Evolutionary conservation across 352 stramenopile species (phyloP).

Genomic region (Globisporangium viniferum): DNA sequence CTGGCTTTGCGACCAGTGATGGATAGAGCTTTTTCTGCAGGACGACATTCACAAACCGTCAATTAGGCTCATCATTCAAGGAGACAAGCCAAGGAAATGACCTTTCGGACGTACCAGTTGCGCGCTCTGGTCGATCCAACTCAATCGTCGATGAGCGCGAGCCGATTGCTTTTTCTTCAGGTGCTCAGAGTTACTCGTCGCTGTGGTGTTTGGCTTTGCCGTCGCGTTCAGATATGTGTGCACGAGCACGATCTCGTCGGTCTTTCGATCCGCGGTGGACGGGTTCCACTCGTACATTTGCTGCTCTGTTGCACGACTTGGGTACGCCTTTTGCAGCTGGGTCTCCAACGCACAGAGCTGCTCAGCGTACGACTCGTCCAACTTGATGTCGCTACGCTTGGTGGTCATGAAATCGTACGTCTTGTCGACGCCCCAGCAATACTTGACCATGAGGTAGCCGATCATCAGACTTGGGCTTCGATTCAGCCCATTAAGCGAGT

Average conservation of each 20-base stretch:
- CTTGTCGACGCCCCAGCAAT: constrained; percentile 92
- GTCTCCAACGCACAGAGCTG: constrained; percentile 66
- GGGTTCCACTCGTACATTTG: constrained; percentile 75
- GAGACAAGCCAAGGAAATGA: not conserved
- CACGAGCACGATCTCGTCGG: constrained; percentile 70
- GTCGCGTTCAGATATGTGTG: constrained; percentile 75
- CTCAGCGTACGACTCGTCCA: constrained; percentile 73
- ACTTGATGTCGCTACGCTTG: constrained; percentile 86
- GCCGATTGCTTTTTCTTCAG: constrained; percentile 21
- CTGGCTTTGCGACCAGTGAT: constrained; percentile 48
- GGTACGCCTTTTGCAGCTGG: constrained; percentile 53
- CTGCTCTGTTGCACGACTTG: constrained; percentile 41
- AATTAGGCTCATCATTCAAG: not conserved
- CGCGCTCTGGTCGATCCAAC: constrained; percentile 68
- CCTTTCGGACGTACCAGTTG: constrained; percentile 42
- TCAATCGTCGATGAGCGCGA: constrained; percentile 30
- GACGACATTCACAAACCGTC: not conserved
- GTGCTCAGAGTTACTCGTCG: constrained; percentile 9
- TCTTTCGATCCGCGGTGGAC: constrained; percentile 35
- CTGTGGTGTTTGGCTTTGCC: constrained; percentile 15
- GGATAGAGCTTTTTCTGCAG: constrained; percentile 54
- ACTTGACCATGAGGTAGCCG: constrained; percentile 91
- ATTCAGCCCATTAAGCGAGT: constrained; percentile 81
- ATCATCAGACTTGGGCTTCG: constrained; percentile 84
- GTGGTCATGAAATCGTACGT: constrained; percentile 86